Conservation (phyloP, 768 basidiomycete genomes). For the Lentinula guzmanii region DNA sequence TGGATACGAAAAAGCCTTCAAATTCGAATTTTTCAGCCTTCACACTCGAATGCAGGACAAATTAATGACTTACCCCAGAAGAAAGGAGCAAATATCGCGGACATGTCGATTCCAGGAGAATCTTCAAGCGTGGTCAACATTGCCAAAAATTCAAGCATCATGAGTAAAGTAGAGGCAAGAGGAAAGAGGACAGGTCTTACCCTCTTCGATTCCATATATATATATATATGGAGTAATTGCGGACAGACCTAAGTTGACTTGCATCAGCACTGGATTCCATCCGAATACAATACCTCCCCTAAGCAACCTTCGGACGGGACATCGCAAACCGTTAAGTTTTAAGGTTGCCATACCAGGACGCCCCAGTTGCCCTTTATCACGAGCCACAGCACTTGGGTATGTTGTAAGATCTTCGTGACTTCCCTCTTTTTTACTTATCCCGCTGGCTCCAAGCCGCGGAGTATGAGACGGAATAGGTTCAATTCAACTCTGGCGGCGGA, state of each 20-base stretch:
- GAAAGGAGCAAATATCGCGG: not conserved
- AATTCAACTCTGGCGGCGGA: too few relatives aligned
- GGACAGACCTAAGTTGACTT: not conserved
- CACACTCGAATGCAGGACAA: not conserved
- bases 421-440: too few relatives aligned
- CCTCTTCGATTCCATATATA: not conserved
- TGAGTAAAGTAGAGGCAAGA: not conserved
- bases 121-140: not conserved
- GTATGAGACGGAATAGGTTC: too few relatives aligned
- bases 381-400: too few relatives aligned
- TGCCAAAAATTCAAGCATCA: not conserved
- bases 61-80: slow-evolving; percentile 2
- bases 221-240: not conserved
- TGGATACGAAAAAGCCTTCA: slow-evolving; percentile 1
- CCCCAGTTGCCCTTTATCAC: too few relatives aligned
- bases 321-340: not conserved
- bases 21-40: not conserved
- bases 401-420: too few relatives aligned
- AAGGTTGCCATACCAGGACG: not conserved
- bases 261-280: not conserved
- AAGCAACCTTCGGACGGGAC: not conserved
- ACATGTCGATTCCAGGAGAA: slow-evolving; percentile 6
- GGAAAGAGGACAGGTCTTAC: not conserved
- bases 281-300: not conserved
- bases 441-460: too few relatives aligned